Percentiles rank a stretch among this genome's conserved stretches.
Evolutionary conservation across 768 basidiomycete species (phyloP).

Genomic region (Baorangia bicolor): DNA sequence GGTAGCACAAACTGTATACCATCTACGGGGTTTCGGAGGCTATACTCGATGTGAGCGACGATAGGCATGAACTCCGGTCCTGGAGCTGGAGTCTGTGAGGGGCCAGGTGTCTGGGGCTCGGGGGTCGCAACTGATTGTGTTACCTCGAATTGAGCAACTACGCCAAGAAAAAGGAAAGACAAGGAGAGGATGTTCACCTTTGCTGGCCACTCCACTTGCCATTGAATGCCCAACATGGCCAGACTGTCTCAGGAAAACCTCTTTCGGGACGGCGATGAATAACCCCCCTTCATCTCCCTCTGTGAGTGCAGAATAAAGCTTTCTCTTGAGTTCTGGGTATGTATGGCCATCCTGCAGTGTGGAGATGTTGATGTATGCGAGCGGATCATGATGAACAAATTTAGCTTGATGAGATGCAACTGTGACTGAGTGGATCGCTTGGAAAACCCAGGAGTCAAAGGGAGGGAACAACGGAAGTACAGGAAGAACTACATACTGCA

Average conservation of each 20-base stretch:
- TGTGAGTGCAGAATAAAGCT: slow-evolving; percentile 84
- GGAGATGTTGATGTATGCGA: slow-evolving; percentile 61
- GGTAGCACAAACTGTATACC: slow-evolving; percentile 84
- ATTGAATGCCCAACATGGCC: slow-evolving; percentile 39
- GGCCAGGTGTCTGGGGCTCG: slow-evolving; percentile 73
- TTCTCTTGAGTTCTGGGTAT: slow-evolving; percentile 92
- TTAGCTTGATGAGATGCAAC: slow-evolving; percentile 72
- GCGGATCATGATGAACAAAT: slow-evolving; percentile 76
- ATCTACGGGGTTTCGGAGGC: slow-evolving; percentile 77
- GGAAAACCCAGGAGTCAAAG: slow-evolving; percentile 23
- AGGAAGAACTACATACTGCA: slow-evolving; percentile 57
- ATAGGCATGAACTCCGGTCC: slow-evolving; percentile 75
- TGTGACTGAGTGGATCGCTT: slow-evolving; percentile 72
- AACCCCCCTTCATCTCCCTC: slow-evolving; percentile 95
- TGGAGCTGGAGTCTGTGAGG: slow-evolving; percentile 35
- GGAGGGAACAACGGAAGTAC: slow-evolving; percentile 14
- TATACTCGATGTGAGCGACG: slow-evolving; percentile 74
- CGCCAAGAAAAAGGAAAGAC: not conserved
- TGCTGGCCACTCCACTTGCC: slow-evolving; percentile 47
- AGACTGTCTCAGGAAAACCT: slow-evolving; percentile 63
- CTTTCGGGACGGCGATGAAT: slow-evolving; percentile 80
- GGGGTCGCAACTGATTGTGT: slow-evolving; percentile 62
- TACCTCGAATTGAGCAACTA: slow-evolving; percentile 3
- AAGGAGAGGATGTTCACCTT: slow-evolving; percentile 47
- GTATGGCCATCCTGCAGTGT: slow-evolving; percentile 78